phyloP scores from a whole-genome alignment of 1,284 basidiomycete species.

The Stygiomarasmius scandens region DNA sequence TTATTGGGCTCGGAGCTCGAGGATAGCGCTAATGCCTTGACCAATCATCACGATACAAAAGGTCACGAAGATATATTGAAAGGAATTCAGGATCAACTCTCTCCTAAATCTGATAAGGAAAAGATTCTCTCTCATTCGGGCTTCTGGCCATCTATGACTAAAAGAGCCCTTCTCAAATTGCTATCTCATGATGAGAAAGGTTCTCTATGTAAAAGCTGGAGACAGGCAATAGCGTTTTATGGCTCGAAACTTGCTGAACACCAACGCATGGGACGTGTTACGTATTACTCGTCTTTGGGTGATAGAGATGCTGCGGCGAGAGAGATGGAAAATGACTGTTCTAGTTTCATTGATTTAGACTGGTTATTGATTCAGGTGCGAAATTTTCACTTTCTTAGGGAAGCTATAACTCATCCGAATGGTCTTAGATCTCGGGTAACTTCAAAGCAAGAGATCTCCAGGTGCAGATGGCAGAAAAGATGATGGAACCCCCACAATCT shows the following conservation, averaged over 20 bases:
- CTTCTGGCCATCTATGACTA: too few relatives aligned
- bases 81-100: too few relatives aligned
- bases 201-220: background rate
- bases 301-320: background rate
- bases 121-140: too few relatives aligned
- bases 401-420: background rate
- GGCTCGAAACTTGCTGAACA: background rate
- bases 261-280: conserved; percentile 30
- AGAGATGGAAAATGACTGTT: background rate
- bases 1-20: too few relatives aligned
- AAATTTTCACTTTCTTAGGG: background rate
- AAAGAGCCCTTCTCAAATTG: background rate
- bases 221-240: background rate
- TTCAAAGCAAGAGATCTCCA: conserved; percentile 46
- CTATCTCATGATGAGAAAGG: background rate
- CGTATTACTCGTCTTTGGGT: conserved; percentile 14
- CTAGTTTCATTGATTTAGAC: conserved; percentile 25
- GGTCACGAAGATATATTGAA: too few relatives aligned
- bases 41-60: too few relatives aligned
- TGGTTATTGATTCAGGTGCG: conserved; percentile 38
- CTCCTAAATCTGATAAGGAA: too few relatives aligned
- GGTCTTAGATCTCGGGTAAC: conserved; percentile 43
- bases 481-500: conserved; percentile 44
- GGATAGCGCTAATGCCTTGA: too few relatives aligned
- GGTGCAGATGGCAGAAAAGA: conserved; percentile 41